phyloP scores from a whole-genome alignment of 345 rosid species.

The Eucalyptus pauciflora region DNA sequence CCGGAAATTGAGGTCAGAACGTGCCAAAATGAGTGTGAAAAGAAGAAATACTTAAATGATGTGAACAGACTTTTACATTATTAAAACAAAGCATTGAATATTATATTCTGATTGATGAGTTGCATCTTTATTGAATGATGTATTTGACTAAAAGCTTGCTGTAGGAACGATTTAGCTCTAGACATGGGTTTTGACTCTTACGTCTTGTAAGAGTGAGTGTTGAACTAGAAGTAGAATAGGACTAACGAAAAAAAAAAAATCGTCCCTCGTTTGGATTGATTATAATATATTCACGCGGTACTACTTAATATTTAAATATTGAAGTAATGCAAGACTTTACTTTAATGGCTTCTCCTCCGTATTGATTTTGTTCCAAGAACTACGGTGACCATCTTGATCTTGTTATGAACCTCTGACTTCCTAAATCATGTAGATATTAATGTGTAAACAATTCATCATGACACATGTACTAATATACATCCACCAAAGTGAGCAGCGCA shows the following conservation, averaged over 20 bases:
- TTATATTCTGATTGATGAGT: neutral
- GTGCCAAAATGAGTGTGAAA: neutral
- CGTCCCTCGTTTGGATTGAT: neutral
- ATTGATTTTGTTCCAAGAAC: neutral
- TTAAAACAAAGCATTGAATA: neutral
- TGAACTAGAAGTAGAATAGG: no score
- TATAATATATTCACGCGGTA: neutral
- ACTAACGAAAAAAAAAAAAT: no score
- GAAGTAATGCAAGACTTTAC: neutral
- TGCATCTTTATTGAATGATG: neutral
- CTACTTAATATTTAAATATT: neutral
- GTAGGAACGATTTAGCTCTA: no score
- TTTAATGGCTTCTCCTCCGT: neutral
- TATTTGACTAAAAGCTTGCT: no score
- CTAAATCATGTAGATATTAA: neutral
- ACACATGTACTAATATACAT: neutral
- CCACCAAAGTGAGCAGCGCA: neutral
- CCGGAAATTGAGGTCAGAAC: neutral
- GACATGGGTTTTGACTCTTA: no score
- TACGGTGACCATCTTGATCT: neutral
- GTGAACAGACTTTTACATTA: neutral
- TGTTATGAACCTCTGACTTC: neutral
- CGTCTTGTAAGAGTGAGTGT: fast-evolving
- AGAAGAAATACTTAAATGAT: neutral
- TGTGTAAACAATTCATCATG: neutral